phyloP scores from a whole-genome alignment of 2,329 filamentous ascomycete species.

The Tolypocladium ovalisporum region DNA sequence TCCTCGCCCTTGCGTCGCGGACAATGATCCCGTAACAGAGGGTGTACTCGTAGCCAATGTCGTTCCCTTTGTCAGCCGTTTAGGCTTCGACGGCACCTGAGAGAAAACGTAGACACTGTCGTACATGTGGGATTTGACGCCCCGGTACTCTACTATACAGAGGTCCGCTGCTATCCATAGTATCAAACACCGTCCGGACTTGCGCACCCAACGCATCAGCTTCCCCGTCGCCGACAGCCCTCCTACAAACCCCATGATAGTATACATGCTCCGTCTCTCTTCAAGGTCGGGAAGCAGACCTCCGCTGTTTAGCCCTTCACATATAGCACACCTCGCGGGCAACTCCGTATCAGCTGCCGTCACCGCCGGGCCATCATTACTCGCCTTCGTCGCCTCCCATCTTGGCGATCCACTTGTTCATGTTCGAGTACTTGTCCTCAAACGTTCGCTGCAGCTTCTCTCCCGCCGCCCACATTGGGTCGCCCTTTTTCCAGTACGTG shows the following conservation, averaged over 20 bases:
- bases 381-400: slow-evolving; percentile 28
- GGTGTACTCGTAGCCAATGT: too few species aligned
- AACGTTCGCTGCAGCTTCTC: slow-evolving; percentile 47
- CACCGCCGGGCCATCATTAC: background rate
- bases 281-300: background rate
- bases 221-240: background rate
- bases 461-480: slow-evolving; percentile 43
- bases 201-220: background rate
- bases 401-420: slow-evolving; percentile 50
- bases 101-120: background rate
- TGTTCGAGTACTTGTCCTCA: slow-evolving; percentile 47
- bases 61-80: background rate
- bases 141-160: background rate
- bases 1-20: background rate
- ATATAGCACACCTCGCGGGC: background rate
- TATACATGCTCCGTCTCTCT: background rate
- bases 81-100: background rate
- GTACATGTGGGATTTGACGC: too few species aligned
- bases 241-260: background rate
- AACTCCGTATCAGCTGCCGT: background rate
- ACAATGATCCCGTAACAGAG: too few species aligned
- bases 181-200: background rate
- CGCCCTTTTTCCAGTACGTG: slow-evolving; percentile 47
- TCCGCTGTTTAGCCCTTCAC: background rate
- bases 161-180: background rate